Conservation (phyloP, 352 stramenopile genomes). For the Thalassiosira hispida region DNA sequence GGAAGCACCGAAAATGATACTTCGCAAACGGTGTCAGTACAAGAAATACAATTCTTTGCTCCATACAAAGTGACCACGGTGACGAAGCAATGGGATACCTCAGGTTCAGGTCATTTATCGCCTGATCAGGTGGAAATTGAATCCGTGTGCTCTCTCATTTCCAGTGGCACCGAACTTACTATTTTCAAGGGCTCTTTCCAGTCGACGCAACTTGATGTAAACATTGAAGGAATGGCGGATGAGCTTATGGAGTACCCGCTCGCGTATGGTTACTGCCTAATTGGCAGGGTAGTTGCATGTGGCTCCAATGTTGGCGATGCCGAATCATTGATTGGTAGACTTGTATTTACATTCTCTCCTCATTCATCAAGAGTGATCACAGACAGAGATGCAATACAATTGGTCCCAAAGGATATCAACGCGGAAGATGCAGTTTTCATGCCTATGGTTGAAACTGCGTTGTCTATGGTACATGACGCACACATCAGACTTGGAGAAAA, state of each 20-base stretch:
- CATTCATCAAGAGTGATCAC: slow-evolving; percentile 81
- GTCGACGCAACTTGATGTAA: slow-evolving; percentile 77
- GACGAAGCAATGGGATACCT: slow-evolving; percentile 36
- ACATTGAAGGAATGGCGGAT: slow-evolving; percentile 84
- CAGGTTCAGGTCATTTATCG: slow-evolving; percentile 37
- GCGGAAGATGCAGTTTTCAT: slow-evolving; percentile 88
- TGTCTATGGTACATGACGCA: slow-evolving; percentile 87
- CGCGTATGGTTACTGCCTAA: slow-evolving; percentile 85
- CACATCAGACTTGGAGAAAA: slow-evolving; percentile 84
- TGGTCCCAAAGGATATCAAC: slow-evolving; percentile 82
- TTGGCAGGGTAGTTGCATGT: slow-evolving; percentile 80
- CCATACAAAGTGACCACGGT: slow-evolving; percentile 67
- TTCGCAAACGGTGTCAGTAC: not conserved
- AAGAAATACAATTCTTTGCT: slow-evolving; percentile 78
- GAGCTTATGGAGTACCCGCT: slow-evolving; percentile 86
- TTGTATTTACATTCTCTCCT: slow-evolving; percentile 85
- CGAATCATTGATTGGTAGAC: slow-evolving; percentile 69
- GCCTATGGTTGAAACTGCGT: slow-evolving; percentile 86
- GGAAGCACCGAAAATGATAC: not conserved
- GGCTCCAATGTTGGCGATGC: slow-evolving; percentile 67
- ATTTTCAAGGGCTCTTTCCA: slow-evolving; percentile 86
- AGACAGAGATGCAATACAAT: slow-evolving; percentile 73
- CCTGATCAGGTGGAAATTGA: slow-evolving; percentile 75
- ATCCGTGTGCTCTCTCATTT: slow-evolving; percentile 85
- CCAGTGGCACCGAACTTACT: slow-evolving; percentile 87